These are phyloP conservation scores for Candida glucosophila DNA, from an alignment of 1,139 yeast species.

Conservation along the genomic window DNA sequence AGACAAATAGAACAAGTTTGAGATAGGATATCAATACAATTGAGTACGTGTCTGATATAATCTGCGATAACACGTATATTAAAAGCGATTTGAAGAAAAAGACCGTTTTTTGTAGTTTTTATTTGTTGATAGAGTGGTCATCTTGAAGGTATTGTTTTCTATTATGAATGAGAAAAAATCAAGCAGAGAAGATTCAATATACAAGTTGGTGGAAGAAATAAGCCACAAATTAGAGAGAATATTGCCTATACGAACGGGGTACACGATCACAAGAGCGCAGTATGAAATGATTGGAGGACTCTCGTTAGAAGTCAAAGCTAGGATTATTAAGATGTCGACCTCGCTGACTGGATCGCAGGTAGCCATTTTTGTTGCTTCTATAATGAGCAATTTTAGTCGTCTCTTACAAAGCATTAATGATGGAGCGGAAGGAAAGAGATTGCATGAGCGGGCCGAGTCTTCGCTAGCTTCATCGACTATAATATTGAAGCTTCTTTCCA, in stretches of 20 bases:
- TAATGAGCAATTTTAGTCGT: conserved; percentile 15
- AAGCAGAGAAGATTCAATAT: conserved; percentile 4
- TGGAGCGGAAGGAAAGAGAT: conserved; percentile 17
- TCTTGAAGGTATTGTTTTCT: no score
- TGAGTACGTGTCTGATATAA: no score
- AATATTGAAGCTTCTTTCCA: conserved; percentile 23
- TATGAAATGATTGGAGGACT: conserved; percentile 24
- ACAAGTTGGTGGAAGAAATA: conserved; percentile 13
- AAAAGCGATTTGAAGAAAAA: no score
- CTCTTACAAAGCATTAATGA: conserved; percentile 20
- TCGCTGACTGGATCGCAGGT: no score
- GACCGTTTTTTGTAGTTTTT: no score
- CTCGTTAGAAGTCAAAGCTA: conserved; percentile 14
- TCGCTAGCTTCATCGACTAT: conserved; percentile 25
- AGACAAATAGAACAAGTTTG: no score
- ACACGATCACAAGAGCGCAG: conserved; percentile 33
- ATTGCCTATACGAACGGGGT: conserved; percentile 33
- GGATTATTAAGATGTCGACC: conserved; percentile 7
- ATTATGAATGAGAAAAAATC: conserved; percentile 1
- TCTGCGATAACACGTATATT: no score
- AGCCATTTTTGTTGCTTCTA: conserved; percentile 16
- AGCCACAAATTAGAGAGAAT: conserved; percentile 24
- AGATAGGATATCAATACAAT: no score
- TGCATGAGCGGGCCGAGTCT: conserved; percentile 25
- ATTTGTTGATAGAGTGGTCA: no score